Base-by-base conservation (phyloP, 257 asterid genomes). In the Scutellaria baicalensis region DNA sequence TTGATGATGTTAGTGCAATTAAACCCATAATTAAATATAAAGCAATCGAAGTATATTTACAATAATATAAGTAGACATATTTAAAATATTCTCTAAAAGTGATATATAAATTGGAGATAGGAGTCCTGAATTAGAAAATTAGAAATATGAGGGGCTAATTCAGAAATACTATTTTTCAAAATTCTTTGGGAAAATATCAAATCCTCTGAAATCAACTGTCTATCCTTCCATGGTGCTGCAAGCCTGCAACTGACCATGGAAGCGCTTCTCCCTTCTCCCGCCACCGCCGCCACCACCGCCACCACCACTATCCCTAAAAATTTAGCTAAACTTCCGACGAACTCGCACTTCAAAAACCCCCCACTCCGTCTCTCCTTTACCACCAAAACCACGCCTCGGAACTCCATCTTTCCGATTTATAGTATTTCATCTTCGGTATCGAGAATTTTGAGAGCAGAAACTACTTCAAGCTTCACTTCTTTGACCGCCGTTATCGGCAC, bases 231-330 rank as follows among this genome's bases (percentile, higher is more conserved):
- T 6, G 52, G 20, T 38, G 70, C 21, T 70, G 69, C n/a, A 12
- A 43, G 40, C 40, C 21, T 70, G 69, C n/a, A 12, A 43, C 45
- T 45, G 38, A 68, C 43, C 63, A 82, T 79, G 85, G 81, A 84
- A 71, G 76, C 83, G 7, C 27, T 74, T 52, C 79, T 84, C 40
- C 56, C 72, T 51, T 79, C 71, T 60, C 73, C 86, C 23, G 23
- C 83, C 54, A 2, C 83, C 67, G 0, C 81, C 69, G 45, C 73
- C 75, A 56, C 64, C 69, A 55, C 78, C 70, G 64, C 73, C 62
- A 36, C 78, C 71, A 20, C 76, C 63, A 21, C 66, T 5, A 44
- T 27, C 70, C 66, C 80, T 6, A 51, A 57, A 57, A 52, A 74
- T 31, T 67, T 66, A 33, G 58, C 78, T 42, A 82, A 81, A 78